phyloP scores from a whole-genome alignment of 2,329 filamentous ascomycete species.

The Neoscytalidium dimidiatum region DNA sequence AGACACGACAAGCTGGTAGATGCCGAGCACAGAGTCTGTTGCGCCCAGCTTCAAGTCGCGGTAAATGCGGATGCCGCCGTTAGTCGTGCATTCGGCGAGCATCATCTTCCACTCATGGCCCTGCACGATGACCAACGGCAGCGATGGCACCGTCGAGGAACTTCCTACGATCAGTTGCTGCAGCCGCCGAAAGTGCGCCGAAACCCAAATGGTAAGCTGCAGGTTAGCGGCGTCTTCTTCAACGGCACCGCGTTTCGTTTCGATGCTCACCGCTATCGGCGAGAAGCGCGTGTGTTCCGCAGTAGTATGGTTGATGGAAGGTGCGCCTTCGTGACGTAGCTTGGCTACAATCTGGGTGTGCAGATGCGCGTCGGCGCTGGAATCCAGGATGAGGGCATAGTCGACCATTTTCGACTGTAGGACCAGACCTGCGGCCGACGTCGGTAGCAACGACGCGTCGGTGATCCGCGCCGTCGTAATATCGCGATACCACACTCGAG shows the following conservation, averaged over 20 bases:
- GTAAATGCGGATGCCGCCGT: not conserved
- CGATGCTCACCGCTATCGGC: slow-evolving; percentile 18
- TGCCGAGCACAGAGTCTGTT: slow-evolving; percentile 5
- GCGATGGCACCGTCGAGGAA: not conserved
- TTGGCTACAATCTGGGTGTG: not conserved
- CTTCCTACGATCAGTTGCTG: not conserved
- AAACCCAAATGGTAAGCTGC: slow-evolving; percentile 18
- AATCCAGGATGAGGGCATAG: slow-evolving; percentile 16
- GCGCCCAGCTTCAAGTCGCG: slow-evolving; percentile 4
- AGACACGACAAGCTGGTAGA: slow-evolving; percentile 17
- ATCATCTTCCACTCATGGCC: slow-evolving; percentile 20
- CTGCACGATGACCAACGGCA: slow-evolving; percentile 17
- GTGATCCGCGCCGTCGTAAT: not conserved
- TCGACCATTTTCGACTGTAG: slow-evolving; percentile 15
- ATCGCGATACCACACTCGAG: not conserved
- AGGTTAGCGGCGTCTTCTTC: slow-evolving; percentile 13
- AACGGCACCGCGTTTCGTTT: slow-evolving; percentile 12
- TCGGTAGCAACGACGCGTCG: not conserved
- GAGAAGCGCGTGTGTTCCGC: not conserved
- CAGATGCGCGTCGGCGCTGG: not conserved
- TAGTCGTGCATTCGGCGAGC: not conserved
- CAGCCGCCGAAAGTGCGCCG: slow-evolving; percentile 19
- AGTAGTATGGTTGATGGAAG: slow-evolving; percentile 14
- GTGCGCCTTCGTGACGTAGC: not conserved
- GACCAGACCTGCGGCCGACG: not conserved